Evolutionary conservation across 2,329 filamentous ascomycete species (phyloP).

Genomic region (Teratosphaeria viscida): DNA sequence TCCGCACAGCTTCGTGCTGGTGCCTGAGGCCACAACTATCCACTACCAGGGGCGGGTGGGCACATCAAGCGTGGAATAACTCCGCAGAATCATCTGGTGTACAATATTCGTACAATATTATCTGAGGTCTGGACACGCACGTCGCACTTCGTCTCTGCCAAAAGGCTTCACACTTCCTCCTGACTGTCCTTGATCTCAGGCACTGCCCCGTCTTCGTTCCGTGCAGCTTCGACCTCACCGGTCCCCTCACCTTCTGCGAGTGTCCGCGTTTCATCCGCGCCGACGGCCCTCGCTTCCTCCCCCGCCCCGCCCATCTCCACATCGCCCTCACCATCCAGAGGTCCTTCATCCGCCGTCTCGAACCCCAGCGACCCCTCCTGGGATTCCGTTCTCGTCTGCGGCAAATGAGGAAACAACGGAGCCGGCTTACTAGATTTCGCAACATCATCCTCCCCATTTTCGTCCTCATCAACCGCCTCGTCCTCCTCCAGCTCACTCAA

Average conservation of each 20-base stretch:
- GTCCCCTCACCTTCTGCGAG: not conserved
- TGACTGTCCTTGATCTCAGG: not conserved
- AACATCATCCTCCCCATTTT: not conserved
- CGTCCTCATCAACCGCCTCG: conserved; percentile 9
- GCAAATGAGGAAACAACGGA: not conserved
- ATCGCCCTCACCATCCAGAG: not conserved
- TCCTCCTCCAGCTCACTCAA: conserved; percentile 42
- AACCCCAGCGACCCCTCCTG: not conserved
- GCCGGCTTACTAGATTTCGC: not conserved
- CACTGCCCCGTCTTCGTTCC: not conserved
- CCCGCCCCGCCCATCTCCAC: not conserved
- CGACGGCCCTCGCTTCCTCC: not conserved
- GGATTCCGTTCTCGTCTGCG: not conserved
- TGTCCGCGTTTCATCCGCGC: not conserved
- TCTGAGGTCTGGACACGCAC: not conserved
- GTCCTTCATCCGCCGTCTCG: conserved; percentile 1
- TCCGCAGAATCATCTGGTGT: not conserved
- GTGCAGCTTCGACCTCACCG: not conserved
- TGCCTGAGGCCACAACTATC: not conserved
- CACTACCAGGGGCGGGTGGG: not conserved
- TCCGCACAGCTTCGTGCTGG: not conserved
- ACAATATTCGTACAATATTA: not conserved
- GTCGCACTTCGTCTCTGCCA: not conserved
- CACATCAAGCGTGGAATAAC: not conserved
- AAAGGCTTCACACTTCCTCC: not conserved